These are phyloP conservation scores for Irpex sp. DNA, from an alignment of 1,284 basidiomycete species.

Conservation along the genomic window DNA sequence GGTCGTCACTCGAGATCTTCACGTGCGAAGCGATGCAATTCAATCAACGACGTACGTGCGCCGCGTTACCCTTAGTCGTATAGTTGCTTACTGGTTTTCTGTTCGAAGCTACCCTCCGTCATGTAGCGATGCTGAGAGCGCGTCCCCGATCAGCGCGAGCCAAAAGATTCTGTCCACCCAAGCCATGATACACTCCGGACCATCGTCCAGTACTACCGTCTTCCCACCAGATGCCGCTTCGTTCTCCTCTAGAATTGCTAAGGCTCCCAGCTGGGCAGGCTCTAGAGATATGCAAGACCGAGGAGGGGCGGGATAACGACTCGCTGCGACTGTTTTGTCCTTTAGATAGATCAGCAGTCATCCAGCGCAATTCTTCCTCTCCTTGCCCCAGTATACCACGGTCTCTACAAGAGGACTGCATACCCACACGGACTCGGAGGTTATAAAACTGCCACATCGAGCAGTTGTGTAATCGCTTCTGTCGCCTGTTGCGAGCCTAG, in stretches of 20 bases:
- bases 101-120: neutral
- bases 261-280: neutral
- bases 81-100: neutral
- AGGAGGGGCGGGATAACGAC: neutral
- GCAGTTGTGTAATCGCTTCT: neutral
- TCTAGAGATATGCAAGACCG: neutral
- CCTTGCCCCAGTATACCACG: neutral
- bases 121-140: neutral
- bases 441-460: neutral
- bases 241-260: neutral
- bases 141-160: neutral
- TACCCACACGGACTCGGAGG: neutral
- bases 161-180: neutral
- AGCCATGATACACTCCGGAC: neutral
- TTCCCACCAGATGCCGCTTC: neutral
- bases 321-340: neutral
- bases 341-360: neutral
- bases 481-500: neutral
- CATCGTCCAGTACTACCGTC: neutral
- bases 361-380: neutral
- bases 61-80: neutral
- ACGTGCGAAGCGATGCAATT: neutral
- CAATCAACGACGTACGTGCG: neutral
- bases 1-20: neutral
- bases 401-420: neutral